Base-by-base conservation (phyloP, 108 stramenopile genomes). In the Fragilariopsis cylindrus region DNA sequence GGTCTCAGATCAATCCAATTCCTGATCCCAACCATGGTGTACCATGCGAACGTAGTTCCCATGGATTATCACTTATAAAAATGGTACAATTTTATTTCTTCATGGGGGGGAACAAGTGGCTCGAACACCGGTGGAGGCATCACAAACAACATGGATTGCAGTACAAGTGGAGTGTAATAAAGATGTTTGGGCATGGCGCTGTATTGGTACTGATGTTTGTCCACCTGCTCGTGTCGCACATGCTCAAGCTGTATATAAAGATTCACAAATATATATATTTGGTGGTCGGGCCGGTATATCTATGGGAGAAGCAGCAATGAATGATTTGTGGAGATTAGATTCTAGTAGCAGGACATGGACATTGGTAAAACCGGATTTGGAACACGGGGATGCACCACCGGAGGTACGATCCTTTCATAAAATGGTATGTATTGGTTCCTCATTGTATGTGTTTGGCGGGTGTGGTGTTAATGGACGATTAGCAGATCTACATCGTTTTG, bases 381-480 rank as follows among this genome's bases (percentile, higher is more conserved):
- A 58, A 4, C 39, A 53, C 7, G 41, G 49, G 0, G 73, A 65
- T 9, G 57, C 50, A 15, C 3, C 55, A n/a, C 90, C 90, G 2
- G 80, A 83, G 65, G 82, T 86, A 8, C 70, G 90, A 54, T 87
- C 86, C 44, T 88, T 88, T 67, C 90, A 91, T 68, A 77, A 76
- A 46, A 88, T 88, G 86, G 55, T 88, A 21, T 75, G 79, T 43
- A 60, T 87, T 15, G 76, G 66, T 7, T 58, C 75, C 16, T 62
- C 52, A 6, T 49, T 91, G 11, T 91, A 84, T 65, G 76, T 91
- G 49, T 91, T 91, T 78, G 90, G 90, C 3, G 90, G 90, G 5
- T 91, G 90, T 64, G 84, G 84, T 42, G 65, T 40, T 0, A 54
- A 39, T 15, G 90, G 90, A 21, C 76, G 90, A 4, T 42, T 87